A percentile compares a stretch with the other conserved stretches of the same genome.
Evolutionary conservation across 495 filamentous ascomycete genomes (phyloP).

Genomic region (Neurospora cerealis): DNA sequence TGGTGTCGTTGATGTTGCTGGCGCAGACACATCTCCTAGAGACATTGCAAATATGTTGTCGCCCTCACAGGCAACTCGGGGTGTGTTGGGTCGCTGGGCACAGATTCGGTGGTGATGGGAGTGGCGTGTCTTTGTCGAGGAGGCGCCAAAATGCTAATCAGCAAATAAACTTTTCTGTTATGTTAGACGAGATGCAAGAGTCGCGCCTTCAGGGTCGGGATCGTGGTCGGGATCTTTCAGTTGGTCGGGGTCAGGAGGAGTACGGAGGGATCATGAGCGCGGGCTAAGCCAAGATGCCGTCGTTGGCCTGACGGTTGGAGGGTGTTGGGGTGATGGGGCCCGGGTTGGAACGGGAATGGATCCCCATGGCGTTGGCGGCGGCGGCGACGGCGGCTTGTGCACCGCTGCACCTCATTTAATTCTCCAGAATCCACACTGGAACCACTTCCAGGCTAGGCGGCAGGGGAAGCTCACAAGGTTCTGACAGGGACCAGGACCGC

Average conservation of each 20-base stretch:
- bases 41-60: conserved; percentile 13
- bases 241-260: neutral
- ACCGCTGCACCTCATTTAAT: neutral
- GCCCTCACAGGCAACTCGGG: neutral
- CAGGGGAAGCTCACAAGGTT: neutral
- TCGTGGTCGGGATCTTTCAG: neutral
- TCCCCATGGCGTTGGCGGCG: neutral
- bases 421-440: neutral
- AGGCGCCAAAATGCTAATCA: neutral
- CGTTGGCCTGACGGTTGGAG: neutral
- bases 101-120: neutral
- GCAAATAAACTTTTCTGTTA: neutral
- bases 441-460: neutral
- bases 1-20: conserved; percentile 5
- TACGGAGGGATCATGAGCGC: neutral
- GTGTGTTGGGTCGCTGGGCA: neutral
- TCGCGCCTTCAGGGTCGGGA: neutral
- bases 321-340: neutral
- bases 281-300: neutral
- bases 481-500: neutral
- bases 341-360: neutral
- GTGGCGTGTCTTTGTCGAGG: neutral
- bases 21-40: conserved; percentile 13
- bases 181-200: neutral
- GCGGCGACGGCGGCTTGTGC: neutral